Evolutionary conservation across 2,329 filamentous ascomycete genomes (phyloP).

Genomic region (Fusarium nanum): DNA sequence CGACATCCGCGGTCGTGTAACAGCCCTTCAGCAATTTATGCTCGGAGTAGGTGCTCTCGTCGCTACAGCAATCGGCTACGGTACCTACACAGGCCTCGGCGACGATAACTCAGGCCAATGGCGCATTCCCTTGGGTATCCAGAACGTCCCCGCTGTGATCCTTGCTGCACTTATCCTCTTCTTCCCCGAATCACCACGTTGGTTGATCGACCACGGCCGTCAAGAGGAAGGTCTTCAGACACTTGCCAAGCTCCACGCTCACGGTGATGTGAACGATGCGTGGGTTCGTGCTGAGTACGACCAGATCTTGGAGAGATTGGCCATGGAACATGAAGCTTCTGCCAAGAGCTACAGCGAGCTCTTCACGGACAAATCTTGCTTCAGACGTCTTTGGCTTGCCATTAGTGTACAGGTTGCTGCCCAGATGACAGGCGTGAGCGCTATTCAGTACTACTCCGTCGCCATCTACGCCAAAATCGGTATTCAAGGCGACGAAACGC

Average conservation of each 20-base stretch:
- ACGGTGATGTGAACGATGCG: conserved; percentile 72
- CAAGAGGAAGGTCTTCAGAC: conserved; percentile 73
- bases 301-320: conserved; percentile 75
- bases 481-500: conserved; percentile 71
- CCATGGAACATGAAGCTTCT: conserved; percentile 68
- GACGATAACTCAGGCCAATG: conserved; percentile 27
- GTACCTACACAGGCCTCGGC: conserved; percentile 11
- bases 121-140: conserved; percentile 37
- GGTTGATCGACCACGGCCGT: conserved; percentile 75
- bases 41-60: conserved; percentile 77
- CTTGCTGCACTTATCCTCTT: conserved; percentile 37
- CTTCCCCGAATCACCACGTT: conserved; percentile 42
- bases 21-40: conserved; percentile 83
- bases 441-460: conserved; percentile 81
- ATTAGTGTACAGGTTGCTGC: conserved; percentile 75
- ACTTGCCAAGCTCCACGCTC: conserved; percentile 75
- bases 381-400: conserved; percentile 78
- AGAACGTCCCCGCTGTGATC: conserved; percentile 28
- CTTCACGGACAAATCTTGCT: conserved; percentile 70
- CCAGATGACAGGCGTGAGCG: conserved; percentile 81
- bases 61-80: conserved; percentile 48
- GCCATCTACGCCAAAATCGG: conserved; percentile 76
- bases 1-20: conserved; percentile 79
- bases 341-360: conserved; percentile 78
- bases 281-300: conserved; percentile 80